phyloP scores from a whole-genome alignment of 176 grass and related monocot genomes.

The Themeda triandra region DNA sequence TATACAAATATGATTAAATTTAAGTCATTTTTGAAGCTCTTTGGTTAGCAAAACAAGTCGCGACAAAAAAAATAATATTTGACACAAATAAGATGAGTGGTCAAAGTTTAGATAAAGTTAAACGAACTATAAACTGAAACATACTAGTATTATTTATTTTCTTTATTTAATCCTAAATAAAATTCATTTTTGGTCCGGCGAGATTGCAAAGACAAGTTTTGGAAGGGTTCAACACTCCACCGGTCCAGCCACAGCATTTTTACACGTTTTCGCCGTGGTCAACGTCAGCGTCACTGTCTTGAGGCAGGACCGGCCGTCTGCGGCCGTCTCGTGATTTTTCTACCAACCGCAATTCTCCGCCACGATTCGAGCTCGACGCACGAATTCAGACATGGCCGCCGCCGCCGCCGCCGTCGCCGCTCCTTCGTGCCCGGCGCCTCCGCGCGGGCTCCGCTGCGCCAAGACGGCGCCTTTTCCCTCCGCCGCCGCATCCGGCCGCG shows the following conservation, averaged over 20 bases:
- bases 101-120: too few relatives aligned
- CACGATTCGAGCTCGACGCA: slow-evolving; percentile 3
- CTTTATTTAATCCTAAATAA: too few relatives aligned
- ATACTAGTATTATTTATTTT: too few relatives aligned
- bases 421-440: slow-evolving; percentile 6
- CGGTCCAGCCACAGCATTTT: neutral
- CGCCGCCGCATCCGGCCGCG: neutral
- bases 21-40: too few relatives aligned
- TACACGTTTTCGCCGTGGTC: neutral
- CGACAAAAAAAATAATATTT: too few relatives aligned
- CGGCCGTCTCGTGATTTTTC: neutral
- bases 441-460: slow-evolving; percentile 13
- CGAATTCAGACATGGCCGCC: slow-evolving; percentile 34
- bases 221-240: neutral
- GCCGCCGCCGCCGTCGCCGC: neutral
- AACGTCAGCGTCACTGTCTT: neutral
- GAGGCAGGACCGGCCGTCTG: neutral
- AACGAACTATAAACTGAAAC: too few relatives aligned
- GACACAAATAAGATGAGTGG: too few relatives aligned
- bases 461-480: neutral
- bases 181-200: too few relatives aligned
- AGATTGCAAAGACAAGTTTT: neutral
- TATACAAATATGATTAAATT: too few relatives aligned
- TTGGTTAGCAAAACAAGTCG: too few relatives aligned
- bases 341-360: slow-evolving; percentile 27